A percentile compares a stretch with the other conserved stretches of the same genome.
These are phyloP conservation scores for Pseudopediastrum boryanum DNA, from an alignment of 139 green algal genomes.

Conservation along the genomic window DNA sequence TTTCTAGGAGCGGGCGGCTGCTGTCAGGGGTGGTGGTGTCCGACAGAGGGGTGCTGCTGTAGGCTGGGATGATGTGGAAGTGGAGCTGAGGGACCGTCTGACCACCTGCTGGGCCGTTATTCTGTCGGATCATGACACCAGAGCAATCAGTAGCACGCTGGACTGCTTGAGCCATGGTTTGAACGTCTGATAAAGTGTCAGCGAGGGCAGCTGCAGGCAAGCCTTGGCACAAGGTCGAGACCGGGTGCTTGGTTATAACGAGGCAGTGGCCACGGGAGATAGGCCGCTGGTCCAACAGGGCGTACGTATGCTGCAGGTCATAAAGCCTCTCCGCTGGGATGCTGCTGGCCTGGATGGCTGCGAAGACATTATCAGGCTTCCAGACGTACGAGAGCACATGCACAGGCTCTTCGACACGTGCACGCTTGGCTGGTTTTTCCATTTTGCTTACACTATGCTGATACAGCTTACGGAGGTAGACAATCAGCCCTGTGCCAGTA, in stretches of 20 bases:
- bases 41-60: conserved; percentile 7
- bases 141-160: conserved; percentile 41
- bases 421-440: too few species aligned
- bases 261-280: conserved; percentile 44
- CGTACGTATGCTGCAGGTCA: conserved; percentile 40
- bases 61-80: conserved; percentile 56
- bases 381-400: too few species aligned
- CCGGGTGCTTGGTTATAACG: conserved; percentile 48
- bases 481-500: too few species aligned
- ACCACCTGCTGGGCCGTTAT: conserved; percentile 48
- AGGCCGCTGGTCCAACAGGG: conserved; percentile 46
- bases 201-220: conserved; percentile 24
- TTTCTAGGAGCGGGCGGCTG: conserved; percentile 10
- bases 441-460: too few species aligned
- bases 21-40: not conserved
- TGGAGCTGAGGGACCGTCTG: conserved; percentile 60
- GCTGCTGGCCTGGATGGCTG: conserved; percentile 17
- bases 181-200: conserved; percentile 41
- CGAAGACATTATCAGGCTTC: conserved; percentile 36
- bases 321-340: conserved; percentile 34
- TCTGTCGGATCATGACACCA: conserved; percentile 39
- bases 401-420: too few species aligned
- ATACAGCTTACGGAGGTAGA: too few species aligned
- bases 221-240: conserved; percentile 45
- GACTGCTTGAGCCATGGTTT: conserved; percentile 40